These are phyloP conservation scores for Dipodascus albidus DNA, from an alignment of 805 yeast species.

Conservation along the genomic window DNA sequence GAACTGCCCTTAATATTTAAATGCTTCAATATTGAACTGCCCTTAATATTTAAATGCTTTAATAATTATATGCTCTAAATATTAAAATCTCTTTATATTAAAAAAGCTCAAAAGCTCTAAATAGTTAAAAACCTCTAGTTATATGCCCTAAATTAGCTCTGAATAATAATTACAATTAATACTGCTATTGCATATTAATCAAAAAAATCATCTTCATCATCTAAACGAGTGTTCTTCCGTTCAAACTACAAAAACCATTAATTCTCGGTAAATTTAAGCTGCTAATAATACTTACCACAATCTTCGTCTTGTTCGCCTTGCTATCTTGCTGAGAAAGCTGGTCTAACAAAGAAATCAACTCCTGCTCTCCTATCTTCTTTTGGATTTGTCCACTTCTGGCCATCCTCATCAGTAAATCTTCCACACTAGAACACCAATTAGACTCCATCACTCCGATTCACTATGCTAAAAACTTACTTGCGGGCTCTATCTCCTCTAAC, in stretches of 20 bases:
- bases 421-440: slow-evolving; percentile 39
- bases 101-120: no score
- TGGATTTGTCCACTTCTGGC: slow-evolving; percentile 67
- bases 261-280: no score
- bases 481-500: slow-evolving; percentile 88
- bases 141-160: no score
- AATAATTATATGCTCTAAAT: not conserved
- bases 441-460: slow-evolving; percentile 2
- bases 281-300: slow-evolving; percentile 32
- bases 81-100: not conserved
- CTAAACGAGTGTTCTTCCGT: slow-evolving; percentile 5
- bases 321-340: slow-evolving; percentile 65
- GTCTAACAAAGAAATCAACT: slow-evolving; percentile 72
- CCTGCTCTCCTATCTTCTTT: slow-evolving; percentile 67
- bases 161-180: no score
- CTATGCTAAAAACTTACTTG: slow-evolving; percentile 27
- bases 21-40: not conserved
- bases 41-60: no score
- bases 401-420: slow-evolving; percentile 60
- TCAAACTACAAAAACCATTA: not conserved
- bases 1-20: no score
- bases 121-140: no score
- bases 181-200: no score
- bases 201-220: slow-evolving; percentile 30
- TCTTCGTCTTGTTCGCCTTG: slow-evolving; percentile 48